Percentiles rank a stretch among this genome's conserved stretches.
Conservation (phyloP, 139 green algal species). For the Eudorina sp. region DNA sequence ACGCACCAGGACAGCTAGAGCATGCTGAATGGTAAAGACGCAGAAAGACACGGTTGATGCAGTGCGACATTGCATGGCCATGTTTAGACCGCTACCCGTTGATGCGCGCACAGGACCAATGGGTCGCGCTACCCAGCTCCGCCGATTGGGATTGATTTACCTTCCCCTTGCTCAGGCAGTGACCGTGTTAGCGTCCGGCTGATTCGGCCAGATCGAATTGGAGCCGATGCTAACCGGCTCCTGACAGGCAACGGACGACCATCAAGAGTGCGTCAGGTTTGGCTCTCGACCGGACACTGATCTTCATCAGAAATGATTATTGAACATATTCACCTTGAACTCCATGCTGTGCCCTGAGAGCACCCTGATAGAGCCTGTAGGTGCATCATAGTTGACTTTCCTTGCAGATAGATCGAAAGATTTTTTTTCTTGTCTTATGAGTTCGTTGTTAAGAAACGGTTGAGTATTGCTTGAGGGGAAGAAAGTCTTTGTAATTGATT, state of each 20-base stretch:
- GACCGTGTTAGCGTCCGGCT: no score
- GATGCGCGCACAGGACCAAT: not conserved
- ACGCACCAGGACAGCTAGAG: not conserved
- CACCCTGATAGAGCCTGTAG: not conserved
- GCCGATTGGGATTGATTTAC: not conserved
- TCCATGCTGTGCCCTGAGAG: not conserved
- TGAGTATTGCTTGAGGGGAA: not conserved
- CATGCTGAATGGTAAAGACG: not conserved
- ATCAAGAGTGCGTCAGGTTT: not conserved
- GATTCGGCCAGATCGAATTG: not conserved
- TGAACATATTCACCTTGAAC: not conserved
- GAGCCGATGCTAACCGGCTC: not conserved
- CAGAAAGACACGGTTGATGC: not conserved
- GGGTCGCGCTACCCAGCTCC: not conserved
- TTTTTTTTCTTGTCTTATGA: not conserved
- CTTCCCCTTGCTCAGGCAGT: constrained; percentile 27
- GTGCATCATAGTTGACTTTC: not conserved
- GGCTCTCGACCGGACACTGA: no score
- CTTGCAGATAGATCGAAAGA: not conserved
- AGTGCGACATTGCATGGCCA: not conserved
- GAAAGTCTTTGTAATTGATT: not conserved
- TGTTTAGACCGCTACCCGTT: not conserved
- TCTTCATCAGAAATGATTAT: not conserved
- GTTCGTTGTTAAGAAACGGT: not conserved
- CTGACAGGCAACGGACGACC: not conserved